A percentile compares a stretch with the other conserved stretches of the same genome.
Evolutionary conservation across 352 stramenopile genomes (phyloP).

Genomic region (Phytopythium chamaehyphon): DNA sequence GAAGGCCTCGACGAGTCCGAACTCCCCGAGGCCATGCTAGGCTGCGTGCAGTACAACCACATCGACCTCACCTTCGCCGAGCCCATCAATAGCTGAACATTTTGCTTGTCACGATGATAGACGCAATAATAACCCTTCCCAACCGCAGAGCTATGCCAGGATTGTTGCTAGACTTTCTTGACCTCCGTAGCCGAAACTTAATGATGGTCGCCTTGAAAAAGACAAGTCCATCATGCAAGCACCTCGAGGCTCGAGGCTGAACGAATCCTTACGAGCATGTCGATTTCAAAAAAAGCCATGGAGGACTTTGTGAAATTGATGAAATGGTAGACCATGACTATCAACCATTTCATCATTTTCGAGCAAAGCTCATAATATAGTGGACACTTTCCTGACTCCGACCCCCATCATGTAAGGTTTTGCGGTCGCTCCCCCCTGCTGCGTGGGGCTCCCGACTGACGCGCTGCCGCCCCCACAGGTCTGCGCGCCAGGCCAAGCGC

Average conservation of each 20-base stretch:
- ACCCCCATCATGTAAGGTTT: slow-evolving; percentile 1
- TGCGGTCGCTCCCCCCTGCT: not conserved
- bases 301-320: too few relatives aligned
- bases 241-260: too few relatives aligned
- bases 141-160: slow-evolving; percentile 6
- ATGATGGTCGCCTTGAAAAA: too few relatives aligned
- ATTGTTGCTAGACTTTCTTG: too few relatives aligned
- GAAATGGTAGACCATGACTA: too few relatives aligned
- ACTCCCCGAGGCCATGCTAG: slow-evolving; percentile 72
- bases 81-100: slow-evolving; percentile 21
- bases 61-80: slow-evolving; percentile 55
- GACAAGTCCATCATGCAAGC: too few relatives aligned
- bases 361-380: not conserved
- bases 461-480: slow-evolving; percentile 33
- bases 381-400: not conserved
- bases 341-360: too few relatives aligned
- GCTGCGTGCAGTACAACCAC: slow-evolving; percentile 75
- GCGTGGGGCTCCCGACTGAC: not conserved
- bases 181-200: too few relatives aligned
- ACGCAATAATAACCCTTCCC: slow-evolving; percentile 8
- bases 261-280: too few relatives aligned
- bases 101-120: too few relatives aligned
- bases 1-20: slow-evolving; percentile 63
- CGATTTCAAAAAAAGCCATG: too few relatives aligned
- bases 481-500: slow-evolving; percentile 74